Evolutionary conservation across 495 filamentous ascomycete genomes (phyloP), one percentile per base, ranked within the genome.

Genomic region (Beverwykella pulmonaria): DNA sequence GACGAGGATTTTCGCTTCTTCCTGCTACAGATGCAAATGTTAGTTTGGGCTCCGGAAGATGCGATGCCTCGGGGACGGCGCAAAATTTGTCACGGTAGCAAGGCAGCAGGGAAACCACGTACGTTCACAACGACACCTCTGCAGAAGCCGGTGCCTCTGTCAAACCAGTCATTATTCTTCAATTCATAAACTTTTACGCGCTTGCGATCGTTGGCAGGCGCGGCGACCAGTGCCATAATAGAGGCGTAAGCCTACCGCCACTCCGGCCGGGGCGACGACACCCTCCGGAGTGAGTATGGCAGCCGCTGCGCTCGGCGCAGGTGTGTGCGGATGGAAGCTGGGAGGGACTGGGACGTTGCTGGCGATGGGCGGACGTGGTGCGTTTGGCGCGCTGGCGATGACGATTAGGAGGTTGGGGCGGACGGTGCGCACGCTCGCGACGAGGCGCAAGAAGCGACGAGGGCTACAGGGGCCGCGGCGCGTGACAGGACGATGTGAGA

Each of bases 151-250:
- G 94, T 98, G 55, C 94, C 94, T 65, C 95, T 83, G 79, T 98
- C 94, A 76, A 92, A 97, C 94, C 94, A 98, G 84, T 98, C 95
- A 83, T 94, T 97, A 79, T 96, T 92, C 72, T 89, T 91, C 67
- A 98, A 84, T 80, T 98, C 94, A 78, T 98, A 98, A 71, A 98
- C 94, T 82, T 98, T 98, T 71, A 98, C 94, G 82, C 94, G 90
- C 83, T 93, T 96, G 84, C 90, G 92, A 79, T 93, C 91, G 81
- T 88, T 87, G 74, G 87, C 80, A 73, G 89, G 85, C 78, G 89
- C 85, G 81, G 92, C 85, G 73, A 89, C 86, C 83, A 93, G 88
- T 84, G 93, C 92, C 92, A 96, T 96, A 64, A 34, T 75, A 54
- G 53, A 68, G 70, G 39, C 58, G 63, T 44, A 50, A 59, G 54